Conservation (phyloP, 176 grass and related monocot species). For the bread wheat (Triticum aestivum) region IWGSC_CS_RefSeq_v2.1 NC_057806.1:651540781-651541280, state of each 20-base stretch:
- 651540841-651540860: neutral
- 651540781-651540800: neutral
- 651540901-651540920: neutral
- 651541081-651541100: neutral
- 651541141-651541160: neutral
- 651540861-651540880: neutral
- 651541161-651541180: neutral
- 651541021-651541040: neutral
- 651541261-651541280: neutral
- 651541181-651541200: neutral
- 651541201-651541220: neutral
- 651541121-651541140: neutral
- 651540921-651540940: neutral
- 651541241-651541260: neutral
- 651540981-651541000: neutral
- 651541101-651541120: neutral
- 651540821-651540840: conserved; percentile 10
- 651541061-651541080: neutral
- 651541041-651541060: neutral
- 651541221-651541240: neutral
- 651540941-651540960: neutral
- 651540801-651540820: neutral
- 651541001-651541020: neutral
- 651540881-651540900: conserved; percentile 2
- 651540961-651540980: neutral